A percentile compares a stretch with the other conserved stretches of the same genome.
These are phyloP conservation scores for Phytophthora rubi DNA, from an alignment of 352 stramenopile species.

Conservation along the genomic window DNA sequence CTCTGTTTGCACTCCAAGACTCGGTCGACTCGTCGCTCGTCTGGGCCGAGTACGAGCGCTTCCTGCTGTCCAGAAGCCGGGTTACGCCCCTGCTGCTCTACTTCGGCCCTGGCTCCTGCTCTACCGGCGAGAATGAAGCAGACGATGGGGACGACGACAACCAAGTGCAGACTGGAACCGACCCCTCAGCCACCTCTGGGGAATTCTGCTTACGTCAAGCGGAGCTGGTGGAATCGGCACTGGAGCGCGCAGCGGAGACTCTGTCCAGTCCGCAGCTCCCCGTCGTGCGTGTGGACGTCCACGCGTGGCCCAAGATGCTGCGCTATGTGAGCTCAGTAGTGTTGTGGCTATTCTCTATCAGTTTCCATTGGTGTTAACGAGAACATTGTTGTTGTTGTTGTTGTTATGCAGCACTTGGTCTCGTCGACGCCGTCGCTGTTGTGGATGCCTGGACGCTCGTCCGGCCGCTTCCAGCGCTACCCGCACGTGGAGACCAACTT, in stretches of 20 bases:
- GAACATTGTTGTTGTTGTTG: constrained; percentile 1
- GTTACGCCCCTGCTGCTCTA: constrained; percentile 31
- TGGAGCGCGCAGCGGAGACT: constrained; percentile 20
- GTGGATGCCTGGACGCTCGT: constrained; percentile 55
- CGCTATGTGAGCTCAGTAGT: constrained; percentile 41
- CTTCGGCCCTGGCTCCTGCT: constrained; percentile 20
- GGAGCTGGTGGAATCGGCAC: constrained; percentile 30
- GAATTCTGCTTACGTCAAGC: constrained; percentile 21
- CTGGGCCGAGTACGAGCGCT: constrained; percentile 44
- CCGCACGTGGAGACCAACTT: constrained; percentile 64
- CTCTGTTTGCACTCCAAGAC: constrained; percentile 18
- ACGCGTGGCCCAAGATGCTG: constrained; percentile 32
- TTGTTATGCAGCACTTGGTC: constrained; percentile 48
- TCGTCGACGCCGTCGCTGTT: constrained; percentile 54
- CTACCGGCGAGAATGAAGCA: constrained; percentile 1
- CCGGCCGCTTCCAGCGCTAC: constrained; percentile 60
- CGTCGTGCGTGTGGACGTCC: constrained; percentile 35
- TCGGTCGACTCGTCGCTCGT: constrained; percentile 20
- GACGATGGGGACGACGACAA: constrained; percentile 8
- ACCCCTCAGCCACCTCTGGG: background rate
- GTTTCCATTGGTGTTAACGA: background rate
- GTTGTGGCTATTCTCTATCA: background rate
- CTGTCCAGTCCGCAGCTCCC: constrained; percentile 31
- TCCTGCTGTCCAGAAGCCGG: constrained; percentile 34
- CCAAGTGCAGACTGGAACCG: background rate